These are phyloP conservation scores for Lichtheimia ornata DNA, from an alignment of 371 early-diverging fungal genomes.

Conservation along the genomic window DNA sequence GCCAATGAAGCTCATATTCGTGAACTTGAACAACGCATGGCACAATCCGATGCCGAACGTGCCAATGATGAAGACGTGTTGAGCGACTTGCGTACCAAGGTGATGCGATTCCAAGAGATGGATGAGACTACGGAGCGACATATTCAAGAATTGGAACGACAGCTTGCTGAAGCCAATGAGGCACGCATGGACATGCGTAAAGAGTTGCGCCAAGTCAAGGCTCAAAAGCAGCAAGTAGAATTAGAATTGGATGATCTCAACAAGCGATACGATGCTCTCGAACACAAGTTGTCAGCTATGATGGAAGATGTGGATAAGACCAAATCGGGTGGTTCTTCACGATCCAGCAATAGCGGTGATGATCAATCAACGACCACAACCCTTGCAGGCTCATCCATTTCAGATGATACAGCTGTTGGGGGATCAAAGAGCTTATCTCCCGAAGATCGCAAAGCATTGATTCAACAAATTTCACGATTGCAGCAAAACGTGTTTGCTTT, in stretches of 20 bases:
- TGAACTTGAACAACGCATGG: conserved; percentile 43
- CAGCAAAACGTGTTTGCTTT: conserved; percentile 12
- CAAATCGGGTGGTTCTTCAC: neutral
- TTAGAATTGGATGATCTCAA: conserved; percentile 13
- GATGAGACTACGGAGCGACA: conserved; percentile 50
- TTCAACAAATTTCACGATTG: conserved; percentile 9
- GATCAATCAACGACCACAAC: conserved; percentile 21
- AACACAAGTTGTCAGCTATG: conserved; percentile 9
- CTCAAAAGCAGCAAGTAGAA: conserved; percentile 4
- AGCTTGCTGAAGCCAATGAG: conserved; percentile 21
- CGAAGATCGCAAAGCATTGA: conserved; percentile 9
- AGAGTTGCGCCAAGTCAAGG: neutral
- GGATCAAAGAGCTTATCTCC: conserved; percentile 7
- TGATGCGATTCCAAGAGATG: conserved; percentile 40
- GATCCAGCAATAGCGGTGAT: neutral
- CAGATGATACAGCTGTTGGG: conserved; percentile 26
- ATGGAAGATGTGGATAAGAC: conserved; percentile 6
- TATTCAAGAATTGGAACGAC: conserved; percentile 42
- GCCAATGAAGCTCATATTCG: conserved; percentile 37
- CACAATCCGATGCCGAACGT: conserved; percentile 27
- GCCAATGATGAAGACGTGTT: conserved; percentile 26
- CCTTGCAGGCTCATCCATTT: conserved; percentile 8
- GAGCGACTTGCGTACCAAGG: conserved; percentile 32
- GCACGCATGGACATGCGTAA: conserved; percentile 19
- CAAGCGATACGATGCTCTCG: conserved; percentile 9